Evolutionary conservation across 2,329 filamentous ascomycete genomes (phyloP), one percentile per base, ranked within the genome.

Genomic region (Colletotrichum melonis): DNA sequence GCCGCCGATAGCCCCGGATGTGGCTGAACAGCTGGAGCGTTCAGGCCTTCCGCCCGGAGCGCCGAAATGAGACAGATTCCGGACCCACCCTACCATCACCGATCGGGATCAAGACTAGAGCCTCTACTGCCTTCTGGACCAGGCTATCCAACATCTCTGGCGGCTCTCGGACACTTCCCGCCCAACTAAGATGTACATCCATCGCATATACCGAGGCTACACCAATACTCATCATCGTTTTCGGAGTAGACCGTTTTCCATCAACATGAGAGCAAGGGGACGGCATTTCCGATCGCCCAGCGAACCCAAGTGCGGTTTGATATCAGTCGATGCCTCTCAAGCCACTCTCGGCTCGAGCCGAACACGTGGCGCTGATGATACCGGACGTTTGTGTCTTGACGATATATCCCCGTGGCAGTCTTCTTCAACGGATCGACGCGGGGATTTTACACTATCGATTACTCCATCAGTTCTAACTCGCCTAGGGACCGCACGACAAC

Each of bases 41-140:
- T 19, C 22, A 32, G 54, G n/a, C 14, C 54, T 11, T 30, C 66
- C 54, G n/a, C 56, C 16, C 14, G 54, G 30, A 59, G 28, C 54
- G 22, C 49, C 69, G 54, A 72, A 63, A 69, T 54, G 54, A 72
- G 46, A 28, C 35, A 52, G 46, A 19, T 32, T 56, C 62, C 63
- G 35, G 28, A 38, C 11, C 52, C 35, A 63, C n/a, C 38, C 38
- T 30, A 54, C 28, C 30, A 42, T 55, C 22, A 28, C 30, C 54
- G 30, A 54, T 60, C 32, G 55, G 28, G 57, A 11, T 49, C 1
- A 49, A 24, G 35, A 35, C 56, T 38, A 19, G 38, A 14, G 14
- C 2, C 2, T 59, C 42, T 35, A 35, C 64, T 52, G n/a, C 42
- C 12, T 12, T 38, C 55, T 42, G 7, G 58, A 56, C 19, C 11